phyloP scores from a whole-genome alignment of 106 monocot species.

The Phalaenopsis equestris region DNA sequence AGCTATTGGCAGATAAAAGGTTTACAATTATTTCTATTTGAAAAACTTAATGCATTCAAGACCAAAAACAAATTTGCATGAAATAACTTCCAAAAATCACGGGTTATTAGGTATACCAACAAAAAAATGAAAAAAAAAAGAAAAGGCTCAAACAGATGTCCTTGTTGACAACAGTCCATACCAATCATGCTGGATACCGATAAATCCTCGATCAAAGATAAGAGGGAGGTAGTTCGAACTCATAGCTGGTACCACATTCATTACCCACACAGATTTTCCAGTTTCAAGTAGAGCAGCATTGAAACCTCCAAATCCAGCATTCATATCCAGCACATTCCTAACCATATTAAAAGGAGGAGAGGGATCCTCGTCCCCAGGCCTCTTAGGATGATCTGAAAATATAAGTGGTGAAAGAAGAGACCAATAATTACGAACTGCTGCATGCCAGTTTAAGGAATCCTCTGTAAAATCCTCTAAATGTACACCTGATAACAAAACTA shows the following conservation, averaged over 20 bases:
- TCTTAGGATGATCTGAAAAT: conserved; percentile 91
- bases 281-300: conserved; percentile 74
- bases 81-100: background rate
- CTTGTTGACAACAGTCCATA: conserved; percentile 7
- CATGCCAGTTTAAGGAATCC: conserved; percentile 50
- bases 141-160: background rate
- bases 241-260: conserved; percentile 76
- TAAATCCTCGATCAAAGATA: conserved; percentile 78
- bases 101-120: background rate
- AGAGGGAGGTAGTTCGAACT: conserved; percentile 59
- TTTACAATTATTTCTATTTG: background rate
- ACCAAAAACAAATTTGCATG: background rate
- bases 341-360: conserved; percentile 87
- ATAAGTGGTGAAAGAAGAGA: conserved; percentile 80
- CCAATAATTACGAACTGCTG: conserved; percentile 60
- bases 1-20: background rate
- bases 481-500: conserved; percentile 33
- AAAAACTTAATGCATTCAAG: background rate
- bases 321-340: conserved; percentile 84
- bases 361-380: conserved; percentile 91
- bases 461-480: conserved; percentile 49
- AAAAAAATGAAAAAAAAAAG: background rate
- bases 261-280: conserved; percentile 87
- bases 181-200: conserved; percentile 96
- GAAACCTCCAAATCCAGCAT: conserved; percentile 68